Evolutionary conservation across 257 asterid genomes (phyloP), one percentile per base, ranked within the genome.

Genomic region (Solanum stenotomum): DNA sequence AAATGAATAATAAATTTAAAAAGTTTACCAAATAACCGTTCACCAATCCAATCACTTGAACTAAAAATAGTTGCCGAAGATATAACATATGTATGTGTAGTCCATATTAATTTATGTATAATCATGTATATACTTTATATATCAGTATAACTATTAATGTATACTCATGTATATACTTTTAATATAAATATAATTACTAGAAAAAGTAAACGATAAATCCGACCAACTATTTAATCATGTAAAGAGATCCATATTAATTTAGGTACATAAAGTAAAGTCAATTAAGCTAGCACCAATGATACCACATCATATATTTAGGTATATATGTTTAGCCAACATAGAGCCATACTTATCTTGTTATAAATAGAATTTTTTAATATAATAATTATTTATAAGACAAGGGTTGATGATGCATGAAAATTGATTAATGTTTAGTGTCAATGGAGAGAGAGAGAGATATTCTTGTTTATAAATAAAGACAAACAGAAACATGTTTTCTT

Each of bases 401-500:
- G 65, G 85, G 72, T 89, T 91, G 92, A 85, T 94, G 96, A 93
- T 93, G 94, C 90, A 92, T 82, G 90, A 87, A 90, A 84, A 35
- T 22, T 35, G 1, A 75, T 75, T 75, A 35, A 35, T 35, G 82
- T 89, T 92, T 86, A 90, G 94, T 90, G 95, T 94, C 96, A 93
- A 94, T 92, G 94, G 93, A 90, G 91, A 92, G 93, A 91, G 85
- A 87, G 90, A 94, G 93, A 31, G 33, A 31, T 31, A 93, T 91
- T 94, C 95, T 91, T 87, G 68, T 38, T 82, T 86, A 2, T 87
- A 90, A 94, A 95, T 94, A 92, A 89, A 92, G 98, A 96, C 98
- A 94, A 94, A 88, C 96, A 95, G 95, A 96, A 93, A 87, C 91
- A 90, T 91, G 93, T 86, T 90, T 92, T 89, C 92, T 91, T 92